Conservation (phyloP, 495 filamentous ascomycete genomes). For the Clavariopsis aquatica region DNA sequence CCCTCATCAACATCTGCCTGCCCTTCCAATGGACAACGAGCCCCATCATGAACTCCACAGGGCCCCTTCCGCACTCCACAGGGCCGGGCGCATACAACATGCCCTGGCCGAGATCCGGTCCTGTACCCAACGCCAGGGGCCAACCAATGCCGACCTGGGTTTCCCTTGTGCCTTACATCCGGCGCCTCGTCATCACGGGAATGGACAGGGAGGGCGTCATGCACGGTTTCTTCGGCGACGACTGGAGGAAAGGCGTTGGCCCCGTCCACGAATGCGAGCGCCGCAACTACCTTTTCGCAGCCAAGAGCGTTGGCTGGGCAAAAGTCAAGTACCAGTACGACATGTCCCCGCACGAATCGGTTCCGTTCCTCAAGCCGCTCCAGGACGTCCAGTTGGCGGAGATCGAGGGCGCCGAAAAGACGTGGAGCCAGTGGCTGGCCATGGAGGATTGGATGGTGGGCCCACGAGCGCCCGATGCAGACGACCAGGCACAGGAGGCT, state of each 20-base stretch:
- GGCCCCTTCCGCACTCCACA: constrained; percentile 40
- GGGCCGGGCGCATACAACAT: constrained; percentile 33
- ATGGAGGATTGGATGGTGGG: constrained; percentile 98
- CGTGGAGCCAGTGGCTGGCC: constrained; percentile 82
- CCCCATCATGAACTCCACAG: constrained; percentile 43
- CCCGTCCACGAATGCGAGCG: constrained; percentile 85
- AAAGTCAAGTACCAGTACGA: constrained; percentile 89
- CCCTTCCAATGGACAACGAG: constrained; percentile 61
- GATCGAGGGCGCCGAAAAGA: constrained; percentile 78
- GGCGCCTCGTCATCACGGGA: constrained; percentile 86
- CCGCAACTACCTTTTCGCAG: constrained; percentile 91
- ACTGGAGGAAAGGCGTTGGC: constrained; percentile 78
- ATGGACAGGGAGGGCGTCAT: constrained; percentile 83
- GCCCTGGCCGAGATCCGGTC: constrained; percentile 34
- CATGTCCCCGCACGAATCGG: constrained; percentile 72
- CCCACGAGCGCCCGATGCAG: constrained; percentile 54
- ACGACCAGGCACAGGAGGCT: constrained; percentile 20
- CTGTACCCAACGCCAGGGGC: constrained; percentile 31
- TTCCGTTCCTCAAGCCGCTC: constrained; percentile 83
- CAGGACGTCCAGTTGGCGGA: constrained; percentile 73
- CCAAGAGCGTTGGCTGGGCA: constrained; percentile 87
- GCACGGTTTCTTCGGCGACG: constrained; percentile 93
- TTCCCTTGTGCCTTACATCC: constrained; percentile 84
- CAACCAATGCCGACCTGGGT: constrained; percentile 50
- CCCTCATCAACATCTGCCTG: constrained; percentile 83